phyloP scores from a whole-genome alignment of 345 rosid genomes.

The Ceriops tagal region DNA sequence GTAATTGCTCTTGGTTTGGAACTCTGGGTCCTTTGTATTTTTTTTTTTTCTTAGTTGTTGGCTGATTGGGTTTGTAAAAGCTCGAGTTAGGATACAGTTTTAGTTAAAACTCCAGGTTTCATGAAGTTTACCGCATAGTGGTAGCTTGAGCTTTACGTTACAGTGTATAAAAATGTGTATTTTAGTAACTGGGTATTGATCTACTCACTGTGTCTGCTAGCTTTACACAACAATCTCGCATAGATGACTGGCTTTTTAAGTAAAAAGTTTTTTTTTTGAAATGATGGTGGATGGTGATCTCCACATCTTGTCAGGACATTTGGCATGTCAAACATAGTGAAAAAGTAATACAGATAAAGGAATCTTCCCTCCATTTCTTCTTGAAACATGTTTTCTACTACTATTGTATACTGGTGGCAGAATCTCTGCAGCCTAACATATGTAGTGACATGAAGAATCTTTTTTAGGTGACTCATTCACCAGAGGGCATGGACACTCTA shows the following conservation, averaged over 20 bases:
- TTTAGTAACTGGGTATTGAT: no score
- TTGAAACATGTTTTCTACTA: background rate
- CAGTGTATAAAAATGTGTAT: no score
- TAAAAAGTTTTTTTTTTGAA: no score
- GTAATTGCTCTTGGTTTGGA: constrained; percentile 28
- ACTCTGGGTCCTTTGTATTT: background rate
- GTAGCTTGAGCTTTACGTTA: no score
- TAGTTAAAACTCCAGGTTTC: no score
- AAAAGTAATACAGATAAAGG: background rate
- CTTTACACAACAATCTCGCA: no score
- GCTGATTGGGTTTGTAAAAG: no score
- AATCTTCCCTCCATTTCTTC: background rate
- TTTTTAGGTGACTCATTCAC: constrained; percentile 84
- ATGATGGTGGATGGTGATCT: no score
- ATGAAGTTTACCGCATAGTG: no score
- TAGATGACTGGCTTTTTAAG: no score
- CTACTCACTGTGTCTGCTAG: no score
- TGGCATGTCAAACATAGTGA: background rate
- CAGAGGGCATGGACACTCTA: constrained; percentile 89
- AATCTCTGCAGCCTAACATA: background rate
- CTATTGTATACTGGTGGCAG: background rate
- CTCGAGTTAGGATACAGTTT: no score
- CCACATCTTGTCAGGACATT: background rate
- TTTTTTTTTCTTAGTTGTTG: background rate
- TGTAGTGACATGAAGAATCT: constrained; percentile 8